Evolutionary conservation across 495 filamentous ascomycete genomes (phyloP).

Genomic region (Talaromyces thailandensis): DNA sequence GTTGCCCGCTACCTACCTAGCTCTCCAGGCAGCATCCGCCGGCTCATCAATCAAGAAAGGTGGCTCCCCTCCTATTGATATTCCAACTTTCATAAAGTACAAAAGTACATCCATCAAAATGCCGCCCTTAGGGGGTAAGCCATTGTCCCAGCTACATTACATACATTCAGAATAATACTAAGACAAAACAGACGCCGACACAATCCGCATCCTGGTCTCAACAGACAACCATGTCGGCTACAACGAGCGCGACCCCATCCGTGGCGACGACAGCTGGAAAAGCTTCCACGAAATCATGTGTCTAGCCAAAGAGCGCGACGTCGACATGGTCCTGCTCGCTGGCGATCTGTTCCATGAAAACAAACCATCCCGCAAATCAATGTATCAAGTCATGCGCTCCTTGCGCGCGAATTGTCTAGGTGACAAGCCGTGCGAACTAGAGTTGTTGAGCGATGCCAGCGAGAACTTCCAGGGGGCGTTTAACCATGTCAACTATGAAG

Average conservation of each 20-base stretch:
- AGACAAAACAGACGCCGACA: conserved; percentile 56
- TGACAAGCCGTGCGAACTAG: conserved; percentile 89
- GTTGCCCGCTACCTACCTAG: neutral
- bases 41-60: too few species aligned
- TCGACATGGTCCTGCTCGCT: conserved; percentile 91
- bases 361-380: conserved; percentile 87
- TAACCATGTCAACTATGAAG: conserved; percentile 94
- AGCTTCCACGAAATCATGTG: conserved; percentile 95
- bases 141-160: neutral
- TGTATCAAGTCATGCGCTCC: conserved; percentile 95
- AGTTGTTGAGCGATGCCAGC: conserved; percentile 86
- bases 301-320: conserved; percentile 76
- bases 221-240: conserved; percentile 98
- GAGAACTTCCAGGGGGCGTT: conserved; percentile 81
- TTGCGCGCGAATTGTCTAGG: conserved; percentile 89
- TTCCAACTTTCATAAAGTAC: neutral
- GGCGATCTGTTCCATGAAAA: conserved; percentile 99
- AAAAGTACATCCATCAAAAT: conserved; percentile 4
- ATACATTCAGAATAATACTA: neutral
- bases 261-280: conserved; percentile 94
- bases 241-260: conserved; percentile 85
- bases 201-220: conserved; percentile 87
- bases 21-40: conserved; percentile 5
- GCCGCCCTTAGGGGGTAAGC: conserved; percentile 3
- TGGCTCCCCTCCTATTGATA: neutral